Evolutionary conservation across 371 early-diverging fungal genomes (phyloP), one percentile per base, ranked within the genome.

Genomic region (Vairimorpha ceranae): DNA sequence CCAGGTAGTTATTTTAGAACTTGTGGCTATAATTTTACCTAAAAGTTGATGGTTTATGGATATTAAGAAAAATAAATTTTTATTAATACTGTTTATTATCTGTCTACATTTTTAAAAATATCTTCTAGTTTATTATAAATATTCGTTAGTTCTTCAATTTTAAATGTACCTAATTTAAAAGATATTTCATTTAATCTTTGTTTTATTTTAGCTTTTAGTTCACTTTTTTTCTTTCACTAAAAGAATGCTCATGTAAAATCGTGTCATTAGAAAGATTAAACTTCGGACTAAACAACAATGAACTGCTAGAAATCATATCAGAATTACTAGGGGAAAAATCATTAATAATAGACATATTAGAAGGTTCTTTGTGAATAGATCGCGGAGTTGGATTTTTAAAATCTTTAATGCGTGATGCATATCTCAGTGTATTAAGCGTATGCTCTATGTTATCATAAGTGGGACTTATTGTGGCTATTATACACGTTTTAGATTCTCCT

Each of bases 401-500:
- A 4, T 74, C 75, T 46, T 77, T 71, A 45, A 80, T 78, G 29
- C 78, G 67, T n/a, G 56, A 41, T 6, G 96, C 95, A 82, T 96
- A 97, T 65, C 96, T 87, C 45, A 97, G 85, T 3, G 98, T 97
- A 79, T 97, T 97, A 30, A 97, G 86, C 0, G 95, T 91, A 80
- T 97, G 94, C 74, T 96, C 98, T 75, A 90, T 88, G 85, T 93
- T 93, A 33, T 88, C 86, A 32, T 87, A 87, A 67, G 89, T 89
- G 7, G 95, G 94, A 15, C 92, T 90, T 27, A 97, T 88, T 0
- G 94, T 97, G 0, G 94, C 95, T 63, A 97, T 89, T 92, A 97
- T 92, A 77, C 92, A 93, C 0, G 95, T 93, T 19, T 90, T 87
- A 21, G 94, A 93, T 76, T 93, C 90, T 21, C 97, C 97, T 64